Conservation (phyloP, 768 basidiomycete genomes). For the Phallus indusiatus region DNA sequence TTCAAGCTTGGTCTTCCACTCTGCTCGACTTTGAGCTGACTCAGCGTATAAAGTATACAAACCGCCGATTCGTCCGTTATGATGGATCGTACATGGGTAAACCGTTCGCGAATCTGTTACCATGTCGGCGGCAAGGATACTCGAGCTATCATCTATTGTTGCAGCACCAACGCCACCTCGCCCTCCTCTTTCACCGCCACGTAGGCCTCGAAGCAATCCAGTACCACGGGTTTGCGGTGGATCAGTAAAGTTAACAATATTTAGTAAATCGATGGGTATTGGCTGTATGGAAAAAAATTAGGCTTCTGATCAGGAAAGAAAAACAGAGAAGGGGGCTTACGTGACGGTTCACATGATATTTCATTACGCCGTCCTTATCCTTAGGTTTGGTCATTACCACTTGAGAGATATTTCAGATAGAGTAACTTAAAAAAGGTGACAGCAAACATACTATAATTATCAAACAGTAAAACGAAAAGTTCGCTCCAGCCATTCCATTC, state of each 20-base stretch:
- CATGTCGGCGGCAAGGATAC: constrained; percentile 14
- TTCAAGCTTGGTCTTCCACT: constrained; percentile 86
- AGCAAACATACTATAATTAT: constrained; percentile 75
- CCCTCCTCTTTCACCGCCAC: constrained; percentile 30
- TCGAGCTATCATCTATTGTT: constrained; percentile 19
- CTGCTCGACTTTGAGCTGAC: constrained; percentile 56
- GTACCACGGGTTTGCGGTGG: constrained; percentile 64
- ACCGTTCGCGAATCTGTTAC: constrained; percentile 64
- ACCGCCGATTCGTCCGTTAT: constrained; percentile 83
- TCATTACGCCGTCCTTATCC: constrained; percentile 59
- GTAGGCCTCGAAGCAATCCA: constrained; percentile 61
- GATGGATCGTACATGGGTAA: constrained; percentile 82
- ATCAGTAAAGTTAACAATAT: constrained; percentile 76
- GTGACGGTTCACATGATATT: constrained; percentile 72
- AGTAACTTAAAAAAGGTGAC: constrained; percentile 11
- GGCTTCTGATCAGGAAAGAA: not conserved
- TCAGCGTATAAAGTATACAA: constrained; percentile 85
- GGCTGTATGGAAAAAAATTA: constrained; percentile 40
- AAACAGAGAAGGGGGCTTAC: constrained; percentile 36
- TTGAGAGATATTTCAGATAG: constrained; percentile 20
- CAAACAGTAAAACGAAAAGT: constrained; percentile 83
- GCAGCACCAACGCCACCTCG: constrained; percentile 15
- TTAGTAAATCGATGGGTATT: constrained; percentile 85
- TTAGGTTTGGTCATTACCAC: constrained; percentile 87
- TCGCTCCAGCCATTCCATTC: constrained; percentile 89